A percentile compares a stretch with the other conserved stretches of the same genome.
These are phyloP conservation scores for Colletotrichum caudatum DNA, from an alignment of 2,329 filamentous ascomycete species.

Conservation along the genomic window DNA sequence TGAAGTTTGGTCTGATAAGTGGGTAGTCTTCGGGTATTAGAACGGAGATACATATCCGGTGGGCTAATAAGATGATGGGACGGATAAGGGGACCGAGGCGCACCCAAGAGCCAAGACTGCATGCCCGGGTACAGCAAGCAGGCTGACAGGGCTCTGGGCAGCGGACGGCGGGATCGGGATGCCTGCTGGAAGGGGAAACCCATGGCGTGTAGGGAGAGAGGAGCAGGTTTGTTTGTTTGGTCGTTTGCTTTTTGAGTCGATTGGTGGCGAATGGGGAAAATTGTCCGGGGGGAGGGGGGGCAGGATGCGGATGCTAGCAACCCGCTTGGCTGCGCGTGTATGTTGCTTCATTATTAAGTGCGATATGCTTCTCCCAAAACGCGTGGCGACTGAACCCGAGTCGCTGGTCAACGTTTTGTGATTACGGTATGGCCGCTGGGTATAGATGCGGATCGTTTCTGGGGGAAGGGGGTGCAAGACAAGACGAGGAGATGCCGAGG, in stretches of 20 bases:
- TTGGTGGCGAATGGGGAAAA: not conserved
- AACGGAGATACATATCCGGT: conserved; percentile 32
- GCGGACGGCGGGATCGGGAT: not conserved
- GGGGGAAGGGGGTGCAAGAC: not conserved
- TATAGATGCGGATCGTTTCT: conserved; percentile 1
- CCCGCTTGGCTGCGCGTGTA: not conserved
- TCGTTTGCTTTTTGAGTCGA: not conserved
- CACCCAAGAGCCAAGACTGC: conserved; percentile 22
- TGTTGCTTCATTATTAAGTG: not conserved
- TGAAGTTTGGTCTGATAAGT: conserved; percentile 22
- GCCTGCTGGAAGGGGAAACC: not conserved
- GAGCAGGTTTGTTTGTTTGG: not conserved
- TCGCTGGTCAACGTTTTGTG: not conserved
- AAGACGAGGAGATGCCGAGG: not conserved
- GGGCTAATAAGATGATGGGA: conserved; percentile 34
- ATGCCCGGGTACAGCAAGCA: conserved; percentile 20
- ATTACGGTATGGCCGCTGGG: not conserved
- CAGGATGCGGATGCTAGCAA: not conserved
- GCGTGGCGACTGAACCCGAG: conserved; percentile 2
- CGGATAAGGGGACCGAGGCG: conserved; percentile 34
- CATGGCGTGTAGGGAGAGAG: not conserved
- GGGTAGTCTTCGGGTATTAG: conserved; percentile 35
- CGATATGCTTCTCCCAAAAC: not conserved
- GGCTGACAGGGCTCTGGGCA: conserved; percentile 10
- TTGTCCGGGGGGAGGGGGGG: not conserved